These are phyloP conservation scores for Pichia cabralensis DNA, from an alignment of 805 yeast genomes.

Conservation along the genomic window DNA sequence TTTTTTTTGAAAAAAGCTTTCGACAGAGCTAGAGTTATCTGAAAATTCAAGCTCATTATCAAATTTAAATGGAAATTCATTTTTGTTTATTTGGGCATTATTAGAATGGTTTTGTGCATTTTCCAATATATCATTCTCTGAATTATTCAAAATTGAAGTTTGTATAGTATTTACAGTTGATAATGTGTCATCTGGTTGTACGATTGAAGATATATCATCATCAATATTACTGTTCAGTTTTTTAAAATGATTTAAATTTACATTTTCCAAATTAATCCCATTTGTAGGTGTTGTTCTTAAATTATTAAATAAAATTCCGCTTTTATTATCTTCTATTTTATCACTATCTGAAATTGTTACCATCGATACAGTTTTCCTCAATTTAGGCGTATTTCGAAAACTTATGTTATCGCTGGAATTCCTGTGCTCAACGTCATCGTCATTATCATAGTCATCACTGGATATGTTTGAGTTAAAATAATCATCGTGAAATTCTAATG, in stretches of 20 bases:
- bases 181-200: slow-evolving; percentile 5
- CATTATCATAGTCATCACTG: slow-evolving; percentile 2
- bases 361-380: slow-evolving; percentile 3
- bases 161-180: no score
- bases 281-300: slow-evolving; percentile 8
- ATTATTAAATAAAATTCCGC: slow-evolving; percentile 9
- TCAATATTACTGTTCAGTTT: neutral
- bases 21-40: slow-evolving; percentile 21
- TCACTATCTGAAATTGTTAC: neutral
- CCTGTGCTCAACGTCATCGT: no score
- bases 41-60: slow-evolving; percentile 17
- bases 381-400: no score
- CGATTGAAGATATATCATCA: neutral
- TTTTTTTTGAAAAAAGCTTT: slow-evolving; percentile 25
- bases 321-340: neutral
- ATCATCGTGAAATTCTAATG: slow-evolving; percentile 6
- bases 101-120: neutral
- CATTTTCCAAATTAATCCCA: slow-evolving; percentile 7
- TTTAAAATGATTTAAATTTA: neutral
- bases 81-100: neutral
- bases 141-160: no score
- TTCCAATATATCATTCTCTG: neutral
- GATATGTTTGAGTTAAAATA: slow-evolving; percentile 4
- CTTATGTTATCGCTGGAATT: no score
- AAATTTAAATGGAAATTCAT: slow-evolving; percentile 9